Base-by-base conservation (phyloP, 176 grass and related monocot species). In the Tuctoria greenei region DNA sequence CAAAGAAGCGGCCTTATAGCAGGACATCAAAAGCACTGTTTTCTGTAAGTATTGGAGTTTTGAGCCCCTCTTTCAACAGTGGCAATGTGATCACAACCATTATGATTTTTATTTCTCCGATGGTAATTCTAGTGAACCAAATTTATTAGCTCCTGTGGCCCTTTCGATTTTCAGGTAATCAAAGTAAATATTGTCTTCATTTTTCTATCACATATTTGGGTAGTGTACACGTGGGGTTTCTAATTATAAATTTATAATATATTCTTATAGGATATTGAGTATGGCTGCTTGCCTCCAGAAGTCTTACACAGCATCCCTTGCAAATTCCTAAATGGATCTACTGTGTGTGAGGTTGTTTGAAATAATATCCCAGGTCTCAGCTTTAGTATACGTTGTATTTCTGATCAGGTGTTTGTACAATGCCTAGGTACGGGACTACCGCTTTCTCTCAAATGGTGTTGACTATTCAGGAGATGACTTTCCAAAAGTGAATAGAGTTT, bases 261-360 rank as follows among this genome's bases (percentile, higher is more conserved):
- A 47, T 79, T 28, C 34, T 41, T 74, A 15, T 66, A 88, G 85
- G 89, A 86, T 74, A 91, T 88, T 85, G 89, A 91, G 47, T 60
- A 74, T 28, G 89, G 85, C 46, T 72, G 69, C 77, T 79, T 91
- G 56, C 89, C 89, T 71, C 52, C 59, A 43, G 78, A 79, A 34
- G 82, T 91, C 12, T 82, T 88, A 36, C 81, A 85, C 13, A 69
- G 36, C 16, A 54, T 82, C 52, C 78, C 68, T 70, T 85, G 77
- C 73, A 85, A 91, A 61, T 91, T 85, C 25, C 64, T 7, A 34
- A 85, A 85, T 74, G 89, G 89, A 71, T 79, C 46, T 74, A 40
- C 84, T 58, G 52, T 85, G 73, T 91, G 89, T 44, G 85, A 91
- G 89, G 89, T 91, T 71, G 38, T 71, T 45, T 70, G 23, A 57